A percentile compares a stretch with the other conserved stretches of the same genome.
These are phyloP conservation scores for Paraphaeosphaeria sporulosa DNA, from an alignment of 2,329 filamentous ascomycete species.

Conservation along the genomic window DNA sequence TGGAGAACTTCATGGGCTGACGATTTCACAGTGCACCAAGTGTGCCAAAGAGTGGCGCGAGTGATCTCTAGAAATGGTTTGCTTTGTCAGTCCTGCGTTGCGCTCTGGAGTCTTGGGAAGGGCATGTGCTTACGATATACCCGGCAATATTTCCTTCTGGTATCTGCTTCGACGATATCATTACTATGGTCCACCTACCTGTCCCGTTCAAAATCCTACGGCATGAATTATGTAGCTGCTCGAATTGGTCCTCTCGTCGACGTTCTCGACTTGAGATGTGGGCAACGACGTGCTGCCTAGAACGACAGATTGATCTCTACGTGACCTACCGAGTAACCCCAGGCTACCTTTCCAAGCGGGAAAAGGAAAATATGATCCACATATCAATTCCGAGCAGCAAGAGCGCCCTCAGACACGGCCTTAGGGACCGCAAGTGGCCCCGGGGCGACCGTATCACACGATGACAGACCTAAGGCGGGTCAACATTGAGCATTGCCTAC, in stretches of 20 bases:
- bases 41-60: conserved; percentile 57
- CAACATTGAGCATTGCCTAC: too few relatives aligned
- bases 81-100: background rate
- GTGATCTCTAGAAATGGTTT: conserved; percentile 16
- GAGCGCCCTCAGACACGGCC: too few relatives aligned
- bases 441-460: too few relatives aligned
- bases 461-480: too few relatives aligned
- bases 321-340: background rate
- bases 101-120: conserved; percentile 12
- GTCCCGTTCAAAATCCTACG: background rate
- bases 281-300: background rate
- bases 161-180: background rate
- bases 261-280: background rate
- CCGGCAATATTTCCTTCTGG: background rate
- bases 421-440: too few relatives aligned
- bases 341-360: background rate
- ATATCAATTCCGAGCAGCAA: background rate
- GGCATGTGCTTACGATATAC: conserved; percentile 13
- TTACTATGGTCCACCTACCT: background rate
- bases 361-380: background rate
- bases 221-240: background rate
- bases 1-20: conserved; percentile 7
- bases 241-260: background rate
- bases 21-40: conserved; percentile 46
- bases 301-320: background rate